These are phyloP conservation scores for Solanum piurae DNA, from an alignment of 257 asterid genomes.

Conservation along the genomic window DNA sequence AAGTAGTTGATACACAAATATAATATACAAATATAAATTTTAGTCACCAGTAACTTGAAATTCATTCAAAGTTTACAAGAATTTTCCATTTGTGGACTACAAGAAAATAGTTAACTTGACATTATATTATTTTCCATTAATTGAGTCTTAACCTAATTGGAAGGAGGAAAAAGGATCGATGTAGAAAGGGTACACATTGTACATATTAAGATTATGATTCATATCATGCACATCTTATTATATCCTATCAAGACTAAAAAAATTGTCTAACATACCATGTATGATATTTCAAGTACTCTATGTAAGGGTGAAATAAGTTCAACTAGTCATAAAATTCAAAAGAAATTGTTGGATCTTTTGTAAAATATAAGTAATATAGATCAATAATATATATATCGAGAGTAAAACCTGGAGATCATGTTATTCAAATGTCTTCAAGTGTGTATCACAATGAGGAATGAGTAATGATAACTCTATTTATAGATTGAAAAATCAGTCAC, in stretches of 20 bases:
- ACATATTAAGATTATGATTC: neutral
- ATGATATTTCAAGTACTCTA: neutral
- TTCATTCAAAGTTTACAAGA: neutral
- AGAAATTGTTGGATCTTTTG: neutral
- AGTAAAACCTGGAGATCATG: no score
- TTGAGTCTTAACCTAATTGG: neutral
- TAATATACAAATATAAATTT: no score
- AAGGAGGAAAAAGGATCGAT: neutral
- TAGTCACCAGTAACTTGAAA: neutral
- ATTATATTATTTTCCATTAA: neutral
- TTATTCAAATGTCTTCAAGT: no score
- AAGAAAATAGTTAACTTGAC: neutral
- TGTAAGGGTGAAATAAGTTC: neutral
- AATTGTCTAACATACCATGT: neutral
- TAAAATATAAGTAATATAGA: no score
- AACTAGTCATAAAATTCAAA: neutral
- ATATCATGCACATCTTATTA: neutral
- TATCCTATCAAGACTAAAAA: neutral
- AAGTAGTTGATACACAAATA: no score
- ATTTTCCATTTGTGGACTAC: neutral
- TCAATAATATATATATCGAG: no score
- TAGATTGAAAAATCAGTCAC: no score
- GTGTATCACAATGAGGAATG: no score
- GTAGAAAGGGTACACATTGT: neutral
- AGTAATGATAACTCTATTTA: no score